Evolutionary conservation across 805 yeast species (phyloP).

Genomic region (Candida jianshihensis): DNA sequence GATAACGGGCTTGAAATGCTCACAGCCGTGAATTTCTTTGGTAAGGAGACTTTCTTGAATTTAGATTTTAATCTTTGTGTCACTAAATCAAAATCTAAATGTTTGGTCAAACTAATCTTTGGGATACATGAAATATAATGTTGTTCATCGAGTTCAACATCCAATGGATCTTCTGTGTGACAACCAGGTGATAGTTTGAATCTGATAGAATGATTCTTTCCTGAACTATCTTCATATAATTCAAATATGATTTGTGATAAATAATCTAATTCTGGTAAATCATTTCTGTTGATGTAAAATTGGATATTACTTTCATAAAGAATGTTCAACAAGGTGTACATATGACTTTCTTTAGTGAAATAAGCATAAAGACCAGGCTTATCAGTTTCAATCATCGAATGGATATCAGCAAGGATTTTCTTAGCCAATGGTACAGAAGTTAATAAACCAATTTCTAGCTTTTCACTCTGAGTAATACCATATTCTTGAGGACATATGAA

Average conservation of each 20-base stretch:
- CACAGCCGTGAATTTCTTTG: constrained; percentile 86
- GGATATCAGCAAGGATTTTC: constrained; percentile 76
- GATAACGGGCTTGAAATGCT: constrained; percentile 65
- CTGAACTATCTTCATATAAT: constrained; percentile 73
- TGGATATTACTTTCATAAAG: constrained; percentile 89
- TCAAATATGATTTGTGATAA: constrained; percentile 92
- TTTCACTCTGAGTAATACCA: constrained; percentile 93
- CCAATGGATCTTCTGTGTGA: constrained; percentile 95
- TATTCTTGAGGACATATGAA: constrained; percentile 98
- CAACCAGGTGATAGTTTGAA: constrained; percentile 96
- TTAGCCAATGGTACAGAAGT: constrained; percentile 92
- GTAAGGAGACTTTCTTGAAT: constrained; percentile 81
- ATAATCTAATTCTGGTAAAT: constrained; percentile 93
- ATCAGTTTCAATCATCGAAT: constrained; percentile 69
- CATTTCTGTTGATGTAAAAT: constrained; percentile 91
- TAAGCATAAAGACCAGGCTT: constrained; percentile 82
- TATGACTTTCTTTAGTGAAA: constrained; percentile 95
- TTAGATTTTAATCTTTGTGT: constrained; percentile 73
- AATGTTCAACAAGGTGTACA: constrained; percentile 86
- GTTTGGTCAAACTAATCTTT: constrained; percentile 81
- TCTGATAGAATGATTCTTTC: constrained; percentile 83
- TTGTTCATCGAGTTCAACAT: constrained; percentile 90
- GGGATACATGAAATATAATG: constrained; percentile 97
- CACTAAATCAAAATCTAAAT: constrained; percentile 85
- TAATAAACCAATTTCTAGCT: constrained; percentile 88